Percentiles rank a stretch among this genome's conserved stretches.
phyloP scores from a whole-genome alignment of 345 rosid species.

The Eucalyptus cladocalyx region DNA sequence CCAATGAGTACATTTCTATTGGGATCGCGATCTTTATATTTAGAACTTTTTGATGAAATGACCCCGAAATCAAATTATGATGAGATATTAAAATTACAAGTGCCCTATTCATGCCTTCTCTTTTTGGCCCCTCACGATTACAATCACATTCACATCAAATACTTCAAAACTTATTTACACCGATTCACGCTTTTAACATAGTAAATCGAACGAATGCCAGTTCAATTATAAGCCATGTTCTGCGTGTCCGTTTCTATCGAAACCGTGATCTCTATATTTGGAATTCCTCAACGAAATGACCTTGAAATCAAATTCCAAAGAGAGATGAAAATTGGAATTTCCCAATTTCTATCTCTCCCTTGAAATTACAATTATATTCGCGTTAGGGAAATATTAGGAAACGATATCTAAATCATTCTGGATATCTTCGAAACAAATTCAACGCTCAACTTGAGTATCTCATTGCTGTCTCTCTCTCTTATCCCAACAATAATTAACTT shows the following conservation, averaged over 20 bases:
- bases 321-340: neutral
- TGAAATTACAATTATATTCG: neutral
- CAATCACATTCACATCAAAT: neutral
- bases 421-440: neutral
- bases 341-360: neutral
- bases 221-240: neutral
- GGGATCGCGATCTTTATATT: accelerated
- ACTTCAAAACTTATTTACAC: neutral
- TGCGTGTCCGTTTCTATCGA: accelerated
- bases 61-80: accelerated
- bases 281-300: neutral
- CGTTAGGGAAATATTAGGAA: neutral
- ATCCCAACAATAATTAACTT: neutral
- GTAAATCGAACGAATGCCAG: accelerated
- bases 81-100: neutral
- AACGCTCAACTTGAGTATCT: neutral
- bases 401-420: neutral
- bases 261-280: neutral
- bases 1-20: neutral
- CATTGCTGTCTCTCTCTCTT: neutral
- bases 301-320: neutral
- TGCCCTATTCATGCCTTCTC: neutral
- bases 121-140: neutral
- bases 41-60: neutral
- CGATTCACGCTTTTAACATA: neutral